Percentiles rank a stretch among this genome's conserved stretches.
Evolutionary conservation across 2,329 filamentous ascomycete species (phyloP).

Genomic region (Thielaviopsis euricoi): DNA sequence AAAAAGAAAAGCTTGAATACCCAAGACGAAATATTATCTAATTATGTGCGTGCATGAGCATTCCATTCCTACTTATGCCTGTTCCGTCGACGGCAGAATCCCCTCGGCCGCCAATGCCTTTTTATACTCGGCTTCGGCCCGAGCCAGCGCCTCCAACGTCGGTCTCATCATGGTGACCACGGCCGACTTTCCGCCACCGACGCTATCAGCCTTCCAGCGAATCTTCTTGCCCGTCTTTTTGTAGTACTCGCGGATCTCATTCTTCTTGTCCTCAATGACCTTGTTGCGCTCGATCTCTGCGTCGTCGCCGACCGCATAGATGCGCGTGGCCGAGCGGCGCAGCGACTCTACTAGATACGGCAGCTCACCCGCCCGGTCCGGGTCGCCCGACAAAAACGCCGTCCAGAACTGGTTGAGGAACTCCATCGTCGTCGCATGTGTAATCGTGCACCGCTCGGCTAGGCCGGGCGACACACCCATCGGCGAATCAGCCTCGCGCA

Average conservation of each 20-base stretch:
- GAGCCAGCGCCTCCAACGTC: slow-evolving; percentile 51
- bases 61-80: slow-evolving; percentile 5
- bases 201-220: slow-evolving; percentile 47
- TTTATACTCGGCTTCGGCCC: slow-evolving; percentile 55
- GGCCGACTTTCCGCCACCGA: slow-evolving; percentile 59
- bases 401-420: slow-evolving; percentile 97
- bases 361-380: slow-evolving; percentile 64
- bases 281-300: slow-evolving; percentile 59
- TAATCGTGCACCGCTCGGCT: slow-evolving; percentile 43
- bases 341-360: slow-evolving; percentile 71
- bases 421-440: slow-evolving; percentile 84
- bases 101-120: slow-evolving; percentile 51
- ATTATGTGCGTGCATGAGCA: too few species aligned
- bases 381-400: slow-evolving; percentile 75
- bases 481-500: slow-evolving; percentile 27
- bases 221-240: slow-evolving; percentile 59
- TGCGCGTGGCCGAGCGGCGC: slow-evolving; percentile 57
- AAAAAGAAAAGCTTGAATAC: background rate
- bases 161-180: slow-evolving; percentile 64
- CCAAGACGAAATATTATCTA: too few species aligned
- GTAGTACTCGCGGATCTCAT: slow-evolving; percentile 53
- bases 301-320: slow-evolving; percentile 62
- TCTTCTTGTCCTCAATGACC: slow-evolving; percentile 49
- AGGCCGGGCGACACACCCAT: slow-evolving; percentile 40
- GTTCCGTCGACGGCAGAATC: slow-evolving; percentile 31